Evolutionary conservation across 2,329 filamentous ascomycete species (phyloP).

Genomic region (Scleromitrula shiraiana): DNA sequence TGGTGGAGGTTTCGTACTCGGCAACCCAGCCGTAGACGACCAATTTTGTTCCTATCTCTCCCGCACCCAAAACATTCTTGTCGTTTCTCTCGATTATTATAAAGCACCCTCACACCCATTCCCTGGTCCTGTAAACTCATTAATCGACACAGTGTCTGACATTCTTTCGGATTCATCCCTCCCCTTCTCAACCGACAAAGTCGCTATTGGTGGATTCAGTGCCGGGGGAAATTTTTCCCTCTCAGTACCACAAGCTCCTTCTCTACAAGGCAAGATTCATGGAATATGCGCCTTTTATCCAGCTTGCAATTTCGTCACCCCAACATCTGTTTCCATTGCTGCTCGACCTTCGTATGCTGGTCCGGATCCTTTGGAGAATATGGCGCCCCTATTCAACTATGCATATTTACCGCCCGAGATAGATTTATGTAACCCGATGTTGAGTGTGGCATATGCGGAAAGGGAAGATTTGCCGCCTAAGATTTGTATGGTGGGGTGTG

Average conservation of each 20-base stretch:
- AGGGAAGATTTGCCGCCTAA: conserved; percentile 13
- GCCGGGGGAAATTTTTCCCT: conserved; percentile 43
- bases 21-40: conserved; percentile 37
- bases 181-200: conserved; percentile 35
- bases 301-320: conserved; percentile 33
- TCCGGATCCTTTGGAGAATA: conserved; percentile 12
- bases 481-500: conserved; percentile 16
- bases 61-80: conserved; percentile 33
- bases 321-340: conserved; percentile 23
- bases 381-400: conserved; percentile 13
- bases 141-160: conserved; percentile 36
- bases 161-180: conserved; percentile 37
- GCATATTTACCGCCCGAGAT: conserved; percentile 15
- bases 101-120: conserved; percentile 40
- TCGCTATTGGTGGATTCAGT: conserved; percentile 41
- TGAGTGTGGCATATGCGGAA: conserved; percentile 15
- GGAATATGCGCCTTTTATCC: conserved; percentile 39
- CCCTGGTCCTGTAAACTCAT: conserved; percentile 37
- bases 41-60: conserved; percentile 38
- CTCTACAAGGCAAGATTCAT: conserved; percentile 24
- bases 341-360: conserved; percentile 19
- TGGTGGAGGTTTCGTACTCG: conserved; percentile 42
- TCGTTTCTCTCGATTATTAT: conserved; percentile 41
- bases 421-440: conserved; percentile 17
- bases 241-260: conserved; percentile 32